These are phyloP conservation scores for Rhodotorula glutinis DNA, from an alignment of 1,284 basidiomycete genomes.

Conservation along the genomic window DNA sequence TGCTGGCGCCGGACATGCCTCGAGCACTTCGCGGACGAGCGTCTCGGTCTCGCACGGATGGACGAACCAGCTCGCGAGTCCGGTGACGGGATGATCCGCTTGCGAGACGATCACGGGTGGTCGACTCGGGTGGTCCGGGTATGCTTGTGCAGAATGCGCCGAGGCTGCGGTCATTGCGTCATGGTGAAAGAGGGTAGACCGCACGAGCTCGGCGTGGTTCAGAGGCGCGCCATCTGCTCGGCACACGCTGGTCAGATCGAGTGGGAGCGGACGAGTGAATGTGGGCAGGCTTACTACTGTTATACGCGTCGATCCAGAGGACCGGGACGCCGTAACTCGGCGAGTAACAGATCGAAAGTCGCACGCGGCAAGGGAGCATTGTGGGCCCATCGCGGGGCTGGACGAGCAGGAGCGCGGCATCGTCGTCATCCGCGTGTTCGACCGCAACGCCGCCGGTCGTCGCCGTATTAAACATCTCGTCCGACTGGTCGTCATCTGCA, in stretches of 20 bases:
- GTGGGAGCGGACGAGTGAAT: too few species aligned
- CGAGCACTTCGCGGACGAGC: conserved; percentile 61
- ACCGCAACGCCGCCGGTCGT: too few species aligned
- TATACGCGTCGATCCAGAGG: conserved; percentile 69
- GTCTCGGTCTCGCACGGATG: conserved; percentile 72
- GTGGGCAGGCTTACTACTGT: conserved; percentile 9
- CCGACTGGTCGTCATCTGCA: neutral
- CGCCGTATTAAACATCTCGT: too few species aligned
- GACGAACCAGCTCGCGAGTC: conserved; percentile 71
- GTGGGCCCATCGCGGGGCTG: neutral
- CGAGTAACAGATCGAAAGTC: conserved; percentile 67
- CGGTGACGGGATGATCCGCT: conserved; percentile 72
- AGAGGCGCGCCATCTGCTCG: conserved; percentile 66
- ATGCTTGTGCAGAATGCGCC: neutral
- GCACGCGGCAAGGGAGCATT: conserved; percentile 30
- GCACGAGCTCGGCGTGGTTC: conserved; percentile 56
- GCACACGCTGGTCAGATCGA: too few species aligned
- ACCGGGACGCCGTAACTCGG: conserved; percentile 70
- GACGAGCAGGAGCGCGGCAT: neutral
- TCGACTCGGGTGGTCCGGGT: too few species aligned
- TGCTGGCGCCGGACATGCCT: conserved; percentile 45
- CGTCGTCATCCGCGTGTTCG: neutral
- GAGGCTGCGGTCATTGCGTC: neutral
- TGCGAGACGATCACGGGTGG: conserved; percentile 65
- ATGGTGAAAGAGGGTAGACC: conserved; percentile 58